Evolutionary conservation across 495 filamentous ascomycete species (phyloP).

Genomic region (Cairneyella variabilis): DNA sequence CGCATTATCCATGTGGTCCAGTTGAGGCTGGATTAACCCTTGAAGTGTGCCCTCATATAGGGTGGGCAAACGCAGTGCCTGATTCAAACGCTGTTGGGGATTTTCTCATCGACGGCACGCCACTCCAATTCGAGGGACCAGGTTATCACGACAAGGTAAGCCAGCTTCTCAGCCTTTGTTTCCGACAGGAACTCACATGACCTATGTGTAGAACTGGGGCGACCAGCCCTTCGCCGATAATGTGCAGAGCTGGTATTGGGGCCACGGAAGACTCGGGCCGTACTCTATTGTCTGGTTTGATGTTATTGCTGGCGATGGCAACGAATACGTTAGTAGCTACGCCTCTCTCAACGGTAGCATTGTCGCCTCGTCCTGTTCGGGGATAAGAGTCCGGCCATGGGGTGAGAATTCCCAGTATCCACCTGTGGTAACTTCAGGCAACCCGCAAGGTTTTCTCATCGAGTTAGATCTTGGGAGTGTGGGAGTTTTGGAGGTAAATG

Average conservation of each 20-base stretch:
- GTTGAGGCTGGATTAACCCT: background rate
- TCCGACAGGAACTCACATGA: no score
- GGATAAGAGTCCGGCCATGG: constrained; percentile 13
- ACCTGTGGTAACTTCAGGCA: background rate
- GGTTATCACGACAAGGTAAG: background rate
- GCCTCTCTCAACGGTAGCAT: constrained; percentile 28
- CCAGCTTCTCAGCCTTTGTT: background rate
- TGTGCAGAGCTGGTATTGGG: constrained; percentile 35
- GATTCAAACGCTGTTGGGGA: background rate
- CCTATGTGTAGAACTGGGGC: constrained; percentile 31
- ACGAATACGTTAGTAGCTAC: constrained; percentile 31
- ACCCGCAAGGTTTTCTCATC: constrained; percentile 15
- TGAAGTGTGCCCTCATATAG: background rate
- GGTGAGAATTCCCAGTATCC: constrained; percentile 16
- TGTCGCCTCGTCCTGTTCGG: constrained; percentile 12
- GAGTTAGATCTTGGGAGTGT: constrained; percentile 10
- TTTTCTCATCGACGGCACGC: background rate
- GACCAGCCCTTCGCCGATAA: constrained; percentile 18
- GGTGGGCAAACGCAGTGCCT: background rate
- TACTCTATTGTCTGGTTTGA: constrained; percentile 42
- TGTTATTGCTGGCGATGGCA: constrained; percentile 24
- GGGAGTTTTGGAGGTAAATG: constrained; percentile 5
- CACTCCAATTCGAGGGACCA: background rate
- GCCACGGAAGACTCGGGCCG: constrained; percentile 34
- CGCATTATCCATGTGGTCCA: background rate